These are phyloP conservation scores for Skeletonema grethae DNA, from an alignment of 108 stramenopile species.

Conservation along the genomic window DNA sequence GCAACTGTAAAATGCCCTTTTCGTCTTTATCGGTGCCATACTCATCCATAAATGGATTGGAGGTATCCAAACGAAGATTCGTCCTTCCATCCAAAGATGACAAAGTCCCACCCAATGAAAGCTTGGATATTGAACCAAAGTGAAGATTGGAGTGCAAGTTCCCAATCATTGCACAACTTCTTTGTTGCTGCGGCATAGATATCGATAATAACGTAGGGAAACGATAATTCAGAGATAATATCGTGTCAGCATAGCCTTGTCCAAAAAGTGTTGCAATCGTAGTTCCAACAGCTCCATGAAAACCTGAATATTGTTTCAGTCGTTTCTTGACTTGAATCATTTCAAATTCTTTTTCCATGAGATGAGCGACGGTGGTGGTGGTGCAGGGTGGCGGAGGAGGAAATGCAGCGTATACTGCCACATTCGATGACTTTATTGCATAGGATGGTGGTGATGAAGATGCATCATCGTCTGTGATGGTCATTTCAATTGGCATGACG, in stretches of 20 bases:
- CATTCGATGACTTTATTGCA: constrained; percentile 29
- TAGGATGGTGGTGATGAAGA: constrained; percentile 22
- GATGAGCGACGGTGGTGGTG: too few relatives aligned
- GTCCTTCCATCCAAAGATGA: constrained; percentile 31
- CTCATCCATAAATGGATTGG: not conserved
- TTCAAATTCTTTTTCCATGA: not conserved
- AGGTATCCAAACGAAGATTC: constrained; percentile 11
- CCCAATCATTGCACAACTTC: constrained; percentile 6
- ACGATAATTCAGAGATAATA: constrained; percentile 37
- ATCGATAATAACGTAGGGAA: constrained; percentile 20
- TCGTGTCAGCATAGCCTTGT: constrained; percentile 28
- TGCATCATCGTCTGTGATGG: not conserved
- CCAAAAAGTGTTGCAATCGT: constrained; percentile 14
- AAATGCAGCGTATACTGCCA: constrained; percentile 37
- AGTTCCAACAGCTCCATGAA: constrained; percentile 26
- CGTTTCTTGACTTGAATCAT: constrained; percentile 14
- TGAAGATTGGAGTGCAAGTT: constrained; percentile 26
- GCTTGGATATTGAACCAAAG: constrained; percentile 16
- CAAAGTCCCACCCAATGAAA: constrained; percentile 19
- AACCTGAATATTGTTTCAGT: constrained; percentile 37
- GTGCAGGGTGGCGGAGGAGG: constrained; percentile 30
- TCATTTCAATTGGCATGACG: constrained; percentile 8
- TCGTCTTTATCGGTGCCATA: not conserved
- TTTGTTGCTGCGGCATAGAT: not conserved
- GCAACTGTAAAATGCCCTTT: constrained; percentile 1